phyloP scores from a whole-genome alignment of 1,139 yeast species.

The Kurtzmaniella quercitrusa region DNA sequence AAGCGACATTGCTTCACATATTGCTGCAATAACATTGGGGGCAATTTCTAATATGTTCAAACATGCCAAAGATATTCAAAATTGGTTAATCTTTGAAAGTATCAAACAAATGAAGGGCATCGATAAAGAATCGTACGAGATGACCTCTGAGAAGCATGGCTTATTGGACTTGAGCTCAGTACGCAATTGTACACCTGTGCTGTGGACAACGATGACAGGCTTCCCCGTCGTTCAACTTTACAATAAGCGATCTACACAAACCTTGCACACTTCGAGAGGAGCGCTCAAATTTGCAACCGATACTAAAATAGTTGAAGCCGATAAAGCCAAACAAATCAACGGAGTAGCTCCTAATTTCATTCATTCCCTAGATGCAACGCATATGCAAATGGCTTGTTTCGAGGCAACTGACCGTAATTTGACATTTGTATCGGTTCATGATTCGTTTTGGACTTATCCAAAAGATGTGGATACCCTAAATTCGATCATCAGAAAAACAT shows the following conservation, averaged over 20 bases:
- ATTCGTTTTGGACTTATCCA: slow-evolving; percentile 44
- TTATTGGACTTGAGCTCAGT: slow-evolving; percentile 15
- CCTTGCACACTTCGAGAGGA: slow-evolving; percentile 17
- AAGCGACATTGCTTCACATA: slow-evolving; percentile 15
- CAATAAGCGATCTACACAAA: slow-evolving; percentile 17
- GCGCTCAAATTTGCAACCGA: slow-evolving; percentile 17
- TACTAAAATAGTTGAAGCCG: slow-evolving; percentile 19
- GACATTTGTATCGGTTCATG: slow-evolving; percentile 40
- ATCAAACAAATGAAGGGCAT: slow-evolving; percentile 26
- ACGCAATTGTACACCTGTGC: slow-evolving; percentile 27
- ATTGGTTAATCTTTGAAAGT: slow-evolving; percentile 33
- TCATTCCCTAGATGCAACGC: slow-evolving; percentile 41
- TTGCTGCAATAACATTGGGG: slow-evolving; percentile 24
- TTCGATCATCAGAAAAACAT: slow-evolving; percentile 26
- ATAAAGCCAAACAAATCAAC: slow-evolving; percentile 28
- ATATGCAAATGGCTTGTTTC: slow-evolving; percentile 34
- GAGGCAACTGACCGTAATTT: slow-evolving; percentile 17
- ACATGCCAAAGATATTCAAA: slow-evolving; percentile 32
- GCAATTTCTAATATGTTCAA: slow-evolving; percentile 33
- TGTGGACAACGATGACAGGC: slow-evolving; percentile 42
- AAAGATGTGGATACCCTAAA: slow-evolving; percentile 25
- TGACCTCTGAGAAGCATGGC: slow-evolving; percentile 4
- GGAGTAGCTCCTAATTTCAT: slow-evolving; percentile 45
- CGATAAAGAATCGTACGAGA: slow-evolving; percentile 16
- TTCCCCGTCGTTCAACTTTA: slow-evolving; percentile 42